These are phyloP conservation scores for Pythium apleroticum DNA, from an alignment of 352 stramenopile genomes.

Conservation along the genomic window DNA sequence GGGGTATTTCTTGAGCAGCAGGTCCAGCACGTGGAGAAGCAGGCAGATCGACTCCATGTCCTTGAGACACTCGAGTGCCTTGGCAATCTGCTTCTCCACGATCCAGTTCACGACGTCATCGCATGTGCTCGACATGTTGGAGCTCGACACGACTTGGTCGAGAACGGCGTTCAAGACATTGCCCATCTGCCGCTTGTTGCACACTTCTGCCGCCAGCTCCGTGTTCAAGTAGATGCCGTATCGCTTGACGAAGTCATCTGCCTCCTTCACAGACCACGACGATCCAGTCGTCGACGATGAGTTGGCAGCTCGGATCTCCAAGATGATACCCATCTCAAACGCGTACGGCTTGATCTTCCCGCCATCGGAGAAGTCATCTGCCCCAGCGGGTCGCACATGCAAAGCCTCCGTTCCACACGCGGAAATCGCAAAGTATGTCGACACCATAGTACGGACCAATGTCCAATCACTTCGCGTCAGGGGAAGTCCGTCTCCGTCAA, in stretches of 20 bases:
- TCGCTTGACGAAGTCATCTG: conserved; percentile 71
- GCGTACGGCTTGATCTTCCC: conserved; percentile 42
- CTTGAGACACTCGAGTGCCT: conserved; percentile 45
- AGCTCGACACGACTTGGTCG: conserved; percentile 76
- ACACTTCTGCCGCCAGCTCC: conserved; percentile 79
- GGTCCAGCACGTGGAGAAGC: conserved; percentile 71
- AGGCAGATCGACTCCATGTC: conserved; percentile 71
- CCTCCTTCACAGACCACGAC: conserved; percentile 45
- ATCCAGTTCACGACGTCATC: conserved; percentile 82
- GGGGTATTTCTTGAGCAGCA: conserved; percentile 81
- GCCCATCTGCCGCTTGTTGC: conserved; percentile 65
- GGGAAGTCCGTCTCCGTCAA: conserved; percentile 76
- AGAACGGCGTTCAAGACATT: conserved; percentile 69
- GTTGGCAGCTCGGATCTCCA: conserved; percentile 10
- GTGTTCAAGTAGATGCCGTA: conserved; percentile 86
- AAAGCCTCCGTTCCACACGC: conserved; percentile 45
- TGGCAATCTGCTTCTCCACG: conserved; percentile 54
- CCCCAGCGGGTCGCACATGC: conserved; percentile 40
- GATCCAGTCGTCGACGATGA: neutral
- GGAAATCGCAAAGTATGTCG: conserved; percentile 75
- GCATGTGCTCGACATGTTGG: conserved; percentile 71
- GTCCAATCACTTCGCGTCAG: conserved; percentile 84
- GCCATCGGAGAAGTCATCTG: conserved; percentile 26
- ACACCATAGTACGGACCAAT: conserved; percentile 75
- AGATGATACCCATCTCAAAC: conserved; percentile 58